Evolutionary conservation across 345 rosid species (phyloP), one percentile per base, ranked within the genome.

Genomic region (Fremontodendron californicum): DNA sequence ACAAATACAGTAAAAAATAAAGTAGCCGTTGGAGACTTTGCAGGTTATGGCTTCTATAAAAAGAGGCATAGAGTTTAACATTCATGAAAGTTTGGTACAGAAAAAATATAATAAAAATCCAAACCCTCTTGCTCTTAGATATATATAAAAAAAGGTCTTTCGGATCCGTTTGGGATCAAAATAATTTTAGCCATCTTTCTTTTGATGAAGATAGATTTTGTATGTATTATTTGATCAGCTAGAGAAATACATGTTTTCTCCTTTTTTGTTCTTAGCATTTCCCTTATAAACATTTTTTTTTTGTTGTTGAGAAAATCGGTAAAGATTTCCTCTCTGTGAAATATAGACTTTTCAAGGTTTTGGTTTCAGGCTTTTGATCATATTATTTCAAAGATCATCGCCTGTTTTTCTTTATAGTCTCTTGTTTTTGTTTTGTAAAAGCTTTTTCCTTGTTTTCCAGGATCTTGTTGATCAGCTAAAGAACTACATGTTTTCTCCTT

Each of bases 1-100:
- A 11, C 21, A 31, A 46, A 13, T 21, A 25, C 62, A 70, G 58
- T 18, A 72, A 45, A 68, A 71, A 62, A 80, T 35, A 60, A 82
- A 74, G 83, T 86, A 83, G 89, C 86, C 90, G 89, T 87, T 85
- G 82, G 84, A 70, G 76, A 40, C 60, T 65, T 65, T 40, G 25
- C 27, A 7, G 45, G 19, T 13, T 23, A 64, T 76, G 25, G 18
- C 40, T 80, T 82, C 89, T 92, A 90, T 86, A 90, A 85, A 84
- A 81, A 0, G 76, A 75, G 16, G 81, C 23, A 35, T 29, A n/a
- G 25, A 31, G 69, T 51, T 52, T 3, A 64, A 63, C 35, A 9
- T 7, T 49, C 76, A 37, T 49, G 64, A 68, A 71, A 54, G n/a
- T n/a, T 73, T 21, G 43, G 51, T 13, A 11, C 60, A 2, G 48